Evolutionary conservation across 2,329 filamentous ascomycete genomes (phyloP).

Genomic region (Aquanectria penicillioides): DNA sequence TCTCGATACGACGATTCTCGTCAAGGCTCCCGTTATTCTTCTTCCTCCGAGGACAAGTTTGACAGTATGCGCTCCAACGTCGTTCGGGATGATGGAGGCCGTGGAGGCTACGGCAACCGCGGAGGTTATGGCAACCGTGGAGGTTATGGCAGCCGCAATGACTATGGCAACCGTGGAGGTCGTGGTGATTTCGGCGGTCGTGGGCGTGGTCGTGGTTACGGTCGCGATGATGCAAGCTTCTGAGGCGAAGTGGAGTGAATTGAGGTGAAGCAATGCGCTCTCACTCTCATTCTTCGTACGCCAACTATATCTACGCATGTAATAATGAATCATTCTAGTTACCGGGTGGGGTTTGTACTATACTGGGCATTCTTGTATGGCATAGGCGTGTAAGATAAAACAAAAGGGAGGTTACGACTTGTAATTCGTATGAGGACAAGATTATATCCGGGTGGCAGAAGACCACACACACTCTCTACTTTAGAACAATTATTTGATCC

Average conservation of each 20-base stretch:
- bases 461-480: conserved; percentile 41
- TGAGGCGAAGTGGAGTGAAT: conserved; percentile 1
- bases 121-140: neutral
- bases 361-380: conserved; percentile 40
- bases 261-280: too few relatives aligned
- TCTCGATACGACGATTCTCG: too few relatives aligned
- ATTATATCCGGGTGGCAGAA: conserved; percentile 33
- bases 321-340: conserved; percentile 14
- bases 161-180: conserved; percentile 29
- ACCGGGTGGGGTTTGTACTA: conserved; percentile 37
- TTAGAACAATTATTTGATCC: conserved; percentile 35
- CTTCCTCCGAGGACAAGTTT: conserved; percentile 38
- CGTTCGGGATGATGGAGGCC: conserved; percentile 38
- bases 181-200: conserved; percentile 28
- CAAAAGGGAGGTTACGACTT: conserved; percentile 35
- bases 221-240: conserved; percentile 5
- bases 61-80: conserved; percentile 37
- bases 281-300: neutral
- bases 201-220: too few relatives aligned
- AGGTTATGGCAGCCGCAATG: neutral
- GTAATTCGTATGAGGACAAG: conserved; percentile 35
- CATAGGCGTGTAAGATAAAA: conserved; percentile 35
- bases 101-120: conserved; percentile 28
- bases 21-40: neutral
- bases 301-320: conserved; percentile 10